Base-by-base conservation (phyloP, 352 stramenopile genomes). In the Globisporangium parvum region DNA sequence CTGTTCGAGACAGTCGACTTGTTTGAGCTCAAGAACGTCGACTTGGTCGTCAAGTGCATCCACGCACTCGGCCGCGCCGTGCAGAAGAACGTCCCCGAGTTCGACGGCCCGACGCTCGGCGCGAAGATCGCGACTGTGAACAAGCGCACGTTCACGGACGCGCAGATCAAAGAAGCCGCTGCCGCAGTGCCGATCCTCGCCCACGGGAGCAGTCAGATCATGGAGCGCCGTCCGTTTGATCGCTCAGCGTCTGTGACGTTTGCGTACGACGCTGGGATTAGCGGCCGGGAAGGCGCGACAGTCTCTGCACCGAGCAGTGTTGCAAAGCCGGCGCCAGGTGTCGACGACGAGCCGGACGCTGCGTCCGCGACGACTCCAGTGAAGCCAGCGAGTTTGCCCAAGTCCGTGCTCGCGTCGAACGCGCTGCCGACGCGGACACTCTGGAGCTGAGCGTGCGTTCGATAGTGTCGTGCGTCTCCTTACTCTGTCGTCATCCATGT, bases 1-100 rank as follows among this genome's bases (percentile, higher is more conserved):
- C 64, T 96, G n/a, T 97, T 96, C 50, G 87, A 95, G 65, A 96
- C 88, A 1, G 80, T 96, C 14, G 88, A 96, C 45, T 63, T 97
- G 15, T 96, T 83, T 56, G 87, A 96, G 57, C 76, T 83, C 21
- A 96, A 96, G 65, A 92, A 96, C 53, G 33, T 95, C 3, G 72
- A 70, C 24, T 66, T 88, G n/a, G 88, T 96, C 23, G 77, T 91
- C 21, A 82, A 87, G 41, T 95, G 85, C 60, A 73, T 96, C 53
- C 83, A 93, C 40, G 87, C 87, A 1, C 68, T 96, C 0, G 85
- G 83, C 21, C 80, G 83, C 23, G 75, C 78, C 0, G 67, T 93
- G 21, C 77, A 86, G 44, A 91, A 90, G 71, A 87, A 83, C 20
- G 68, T 87, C 23, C 73, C 80, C 0, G 74, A 84, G n/a, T 93